Percentiles rank a stretch among this genome's conserved stretches.
Conservation (phyloP, 768 basidiomycete genomes). For the Mycena maculata region DNA sequence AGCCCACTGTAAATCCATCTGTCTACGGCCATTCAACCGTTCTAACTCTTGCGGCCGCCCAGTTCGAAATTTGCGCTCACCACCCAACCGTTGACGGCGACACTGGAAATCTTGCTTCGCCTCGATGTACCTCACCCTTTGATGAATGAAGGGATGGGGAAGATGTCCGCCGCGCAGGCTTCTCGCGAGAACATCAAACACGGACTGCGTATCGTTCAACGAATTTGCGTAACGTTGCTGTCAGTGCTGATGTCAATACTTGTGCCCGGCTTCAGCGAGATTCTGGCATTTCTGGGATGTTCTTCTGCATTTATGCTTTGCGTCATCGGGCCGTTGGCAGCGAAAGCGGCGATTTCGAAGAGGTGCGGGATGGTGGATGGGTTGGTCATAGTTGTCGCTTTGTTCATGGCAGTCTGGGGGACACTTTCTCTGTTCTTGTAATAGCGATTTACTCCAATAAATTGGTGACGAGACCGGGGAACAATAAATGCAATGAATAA, state of each 20-base stretch:
- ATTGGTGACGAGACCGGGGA: not conserved
- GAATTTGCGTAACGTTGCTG: slow-evolving; percentile 66
- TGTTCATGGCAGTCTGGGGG: slow-evolving; percentile 82
- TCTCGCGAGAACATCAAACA: slow-evolving; percentile 48
- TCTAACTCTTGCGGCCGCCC: not conserved
- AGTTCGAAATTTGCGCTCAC: slow-evolving; percentile 91
- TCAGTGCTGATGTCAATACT: slow-evolving; percentile 78
- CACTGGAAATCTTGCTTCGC: slow-evolving; percentile 82
- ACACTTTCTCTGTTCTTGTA: slow-evolving; percentile 72
- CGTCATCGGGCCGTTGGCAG: slow-evolving; percentile 80
- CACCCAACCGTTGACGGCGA: slow-evolving; percentile 86
- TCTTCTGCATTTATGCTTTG: slow-evolving; percentile 85
- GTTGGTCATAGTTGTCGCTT: slow-evolving; percentile 60
- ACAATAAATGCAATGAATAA: slow-evolving; percentile 20
- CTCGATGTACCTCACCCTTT: slow-evolving; percentile 58
- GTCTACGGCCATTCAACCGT: not conserved
- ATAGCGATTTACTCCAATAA: not conserved
- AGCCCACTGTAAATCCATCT: slow-evolving; percentile 69
- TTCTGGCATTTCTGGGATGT: slow-evolving; percentile 94
- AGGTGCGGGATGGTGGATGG: slow-evolving; percentile 64
- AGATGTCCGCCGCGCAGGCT: slow-evolving; percentile 45
- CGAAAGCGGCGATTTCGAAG: slow-evolving; percentile 70
- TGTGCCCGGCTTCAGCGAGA: slow-evolving; percentile 81
- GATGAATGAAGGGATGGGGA: slow-evolving; percentile 50
- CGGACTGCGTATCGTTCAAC: slow-evolving; percentile 61